Evolutionary conservation across 768 basidiomycete genomes (phyloP).

Genomic region (Pulveroboletus sp.): DNA sequence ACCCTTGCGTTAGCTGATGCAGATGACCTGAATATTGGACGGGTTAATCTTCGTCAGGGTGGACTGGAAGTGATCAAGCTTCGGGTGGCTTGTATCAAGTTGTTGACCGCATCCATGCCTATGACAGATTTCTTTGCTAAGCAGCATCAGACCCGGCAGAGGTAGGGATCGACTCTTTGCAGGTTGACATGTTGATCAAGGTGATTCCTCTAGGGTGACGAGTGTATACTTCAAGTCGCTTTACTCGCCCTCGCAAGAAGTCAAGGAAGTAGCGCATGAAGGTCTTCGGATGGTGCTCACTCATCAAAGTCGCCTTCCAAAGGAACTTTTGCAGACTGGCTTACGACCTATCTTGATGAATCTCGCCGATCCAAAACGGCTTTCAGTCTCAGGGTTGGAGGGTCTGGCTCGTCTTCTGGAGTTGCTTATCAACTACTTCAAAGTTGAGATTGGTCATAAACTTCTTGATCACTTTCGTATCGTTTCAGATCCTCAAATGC

Average conservation of each 20-base stretch:
- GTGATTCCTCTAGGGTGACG: slow-evolving; percentile 60
- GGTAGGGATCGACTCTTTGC: slow-evolving; percentile 40
- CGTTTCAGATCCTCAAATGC: slow-evolving; percentile 84
- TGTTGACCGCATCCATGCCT: slow-evolving; percentile 92
- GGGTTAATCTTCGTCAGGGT: slow-evolving; percentile 72
- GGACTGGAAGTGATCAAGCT: slow-evolving; percentile 80
- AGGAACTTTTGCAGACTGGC: slow-evolving; percentile 92
- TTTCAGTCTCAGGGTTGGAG: slow-evolving; percentile 88
- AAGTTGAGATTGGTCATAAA: slow-evolving; percentile 98
- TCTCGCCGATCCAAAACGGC: slow-evolving; percentile 89
- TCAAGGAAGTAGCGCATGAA: slow-evolving; percentile 94
- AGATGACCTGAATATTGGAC: slow-evolving; percentile 79
- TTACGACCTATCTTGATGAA: slow-evolving; percentile 97
- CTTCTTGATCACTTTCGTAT: slow-evolving; percentile 93
- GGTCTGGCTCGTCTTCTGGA: slow-evolving; percentile 91
- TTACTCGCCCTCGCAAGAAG: slow-evolving; percentile 84
- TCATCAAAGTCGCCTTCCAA: slow-evolving; percentile 88
- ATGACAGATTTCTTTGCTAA: slow-evolving; percentile 89
- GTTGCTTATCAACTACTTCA: slow-evolving; percentile 97
- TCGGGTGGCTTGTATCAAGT: slow-evolving; percentile 88
- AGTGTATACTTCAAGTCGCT: slow-evolving; percentile 97
- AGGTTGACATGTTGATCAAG: neutral
- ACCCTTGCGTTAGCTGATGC: slow-evolving; percentile 94
- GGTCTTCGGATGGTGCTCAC: slow-evolving; percentile 84
- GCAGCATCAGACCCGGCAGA: slow-evolving; percentile 79